Conservation (phyloP, 2,329 filamentous ascomycete genomes). For the Trichoderma endophyticum region DNA sequence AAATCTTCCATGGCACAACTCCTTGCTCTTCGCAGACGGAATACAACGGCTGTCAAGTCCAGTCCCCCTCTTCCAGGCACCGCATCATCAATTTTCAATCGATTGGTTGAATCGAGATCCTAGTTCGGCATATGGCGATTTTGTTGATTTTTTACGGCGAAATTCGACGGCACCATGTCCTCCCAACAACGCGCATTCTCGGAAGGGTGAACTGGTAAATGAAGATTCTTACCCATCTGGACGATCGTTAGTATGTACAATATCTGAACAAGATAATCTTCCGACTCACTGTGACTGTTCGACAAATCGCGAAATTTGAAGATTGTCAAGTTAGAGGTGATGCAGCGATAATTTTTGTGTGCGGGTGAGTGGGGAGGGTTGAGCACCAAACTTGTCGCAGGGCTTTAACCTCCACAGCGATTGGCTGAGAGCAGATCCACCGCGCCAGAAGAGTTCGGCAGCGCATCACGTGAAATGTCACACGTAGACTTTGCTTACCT, state of each 20-base stretch:
- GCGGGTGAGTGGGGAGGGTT: constrained; percentile 40
- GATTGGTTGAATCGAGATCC: neutral
- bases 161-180: neutral
- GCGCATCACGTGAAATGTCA: constrained; percentile 26
- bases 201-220: neutral
- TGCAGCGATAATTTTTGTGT: constrained; percentile 43
- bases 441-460: constrained; percentile 18
- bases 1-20: neutral
- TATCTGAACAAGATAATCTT: constrained; percentile 37
- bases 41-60: neutral
- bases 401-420: constrained; percentile 37
- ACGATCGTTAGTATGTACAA: constrained; percentile 37
- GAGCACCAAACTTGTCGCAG: constrained; percentile 32
- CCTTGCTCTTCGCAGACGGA: neutral
- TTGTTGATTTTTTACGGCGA: neutral
- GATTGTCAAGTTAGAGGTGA: constrained; percentile 39
- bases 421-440: constrained; percentile 26
- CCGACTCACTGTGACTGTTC: constrained; percentile 50
- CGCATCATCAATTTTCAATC: neutral
- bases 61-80: neutral
- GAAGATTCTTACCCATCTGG: constrained; percentile 59
- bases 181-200: constrained; percentile 19
- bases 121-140: neutral
- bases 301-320: constrained; percentile 42
- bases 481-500: neutral